Percentiles rank a stretch among this genome's conserved stretches.
Evolutionary conservation across 768 basidiomycete species (phyloP).

Genomic region (Pleurotus sapidus): DNA sequence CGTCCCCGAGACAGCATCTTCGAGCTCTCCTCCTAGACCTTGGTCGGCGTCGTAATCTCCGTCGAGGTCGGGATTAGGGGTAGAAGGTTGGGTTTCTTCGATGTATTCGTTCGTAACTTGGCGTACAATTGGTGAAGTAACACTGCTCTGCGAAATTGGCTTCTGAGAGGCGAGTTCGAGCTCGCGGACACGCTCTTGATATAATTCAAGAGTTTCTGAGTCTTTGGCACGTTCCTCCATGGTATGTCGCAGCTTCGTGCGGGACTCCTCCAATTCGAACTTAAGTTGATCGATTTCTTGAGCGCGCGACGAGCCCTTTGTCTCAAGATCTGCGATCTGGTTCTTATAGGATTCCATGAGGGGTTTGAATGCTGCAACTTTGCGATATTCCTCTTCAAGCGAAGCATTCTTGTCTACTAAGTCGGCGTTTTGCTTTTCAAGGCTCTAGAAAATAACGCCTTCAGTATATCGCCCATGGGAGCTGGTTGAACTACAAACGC

Average conservation of each 20-base stretch:
- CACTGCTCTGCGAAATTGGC: constrained; percentile 19
- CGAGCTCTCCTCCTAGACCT: constrained; percentile 82
- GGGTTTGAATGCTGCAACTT: constrained; percentile 81
- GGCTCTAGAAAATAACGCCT: constrained; percentile 43
- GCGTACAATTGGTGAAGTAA: constrained; percentile 10
- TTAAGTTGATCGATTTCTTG: constrained; percentile 72
- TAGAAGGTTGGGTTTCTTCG: constrained; percentile 39
- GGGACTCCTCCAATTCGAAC: constrained; percentile 76
- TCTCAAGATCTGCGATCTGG: constrained; percentile 80
- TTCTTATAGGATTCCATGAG: constrained; percentile 91
- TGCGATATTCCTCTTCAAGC: constrained; percentile 90
- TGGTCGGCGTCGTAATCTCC: constrained; percentile 46
- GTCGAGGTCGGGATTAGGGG: constrained; percentile 21
- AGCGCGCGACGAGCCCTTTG: constrained; percentile 58
- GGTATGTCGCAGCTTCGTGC: constrained; percentile 64
- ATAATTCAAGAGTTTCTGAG: constrained; percentile 81
- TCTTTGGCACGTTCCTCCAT: constrained; percentile 73
- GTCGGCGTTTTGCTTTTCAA: constrained; percentile 91
- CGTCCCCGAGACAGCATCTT: constrained; percentile 77
- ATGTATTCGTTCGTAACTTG: constrained; percentile 27
- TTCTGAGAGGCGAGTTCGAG: constrained; percentile 67
- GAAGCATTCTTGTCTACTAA: constrained; percentile 89
- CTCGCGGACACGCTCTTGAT: constrained; percentile 89
- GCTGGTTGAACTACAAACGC: constrained; percentile 41
- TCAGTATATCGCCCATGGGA: not conserved